Base-by-base conservation (phyloP, 2,329 filamentous ascomycete species). In the Cryphonectria naterciae region DNA sequence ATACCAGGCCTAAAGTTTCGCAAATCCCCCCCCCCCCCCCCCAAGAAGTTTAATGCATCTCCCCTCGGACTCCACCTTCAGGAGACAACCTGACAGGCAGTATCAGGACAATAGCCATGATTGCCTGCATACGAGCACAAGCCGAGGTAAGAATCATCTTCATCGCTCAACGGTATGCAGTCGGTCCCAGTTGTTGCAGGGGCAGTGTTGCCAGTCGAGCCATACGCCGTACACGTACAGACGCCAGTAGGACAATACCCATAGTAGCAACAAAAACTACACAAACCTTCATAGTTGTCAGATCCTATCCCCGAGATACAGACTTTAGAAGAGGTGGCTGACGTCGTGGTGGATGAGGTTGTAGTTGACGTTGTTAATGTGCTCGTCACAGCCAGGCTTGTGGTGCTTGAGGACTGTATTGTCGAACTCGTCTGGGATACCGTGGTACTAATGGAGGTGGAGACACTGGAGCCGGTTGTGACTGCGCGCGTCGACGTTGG, bases 401-500 rank as follows among this genome's bases (percentile, higher is more conserved):
- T 67, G 0, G 68, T 54, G 35, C 28, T 60, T 10, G 65, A 46
- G 0, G 68, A 60, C 35, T 25, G 61, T 1, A 62, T 60, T 1
- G 69, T 80, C 5, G 46, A 28, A 32, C 46, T 68, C 25, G 61
- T 13, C 8, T 49, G 52, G 6, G 58, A n/a, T 1, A n/a, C 54
- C 5, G 65, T 46, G 5, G 65, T 39, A 15, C 37, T 37, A 6
- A 25, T 37, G 15, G 63, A 28, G 4, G 19, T 68, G 19, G n/a
- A 17, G 6, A 19, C n/a, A 22, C 56, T 52, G 4, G 70, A 68
- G 32, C 68, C 58, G 15, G 70, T 35, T 2, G 69, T 67, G 15
- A 72, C 22, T 13, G 73, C 61, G 11, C 70, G 66, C n/a, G 70
- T 72, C 75, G 58, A 80, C 70, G 81, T 61, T 25, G 65, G 49